Base-by-base conservation (phyloP, 352 stramenopile species). In the Thalassiosira sp. region DNA sequence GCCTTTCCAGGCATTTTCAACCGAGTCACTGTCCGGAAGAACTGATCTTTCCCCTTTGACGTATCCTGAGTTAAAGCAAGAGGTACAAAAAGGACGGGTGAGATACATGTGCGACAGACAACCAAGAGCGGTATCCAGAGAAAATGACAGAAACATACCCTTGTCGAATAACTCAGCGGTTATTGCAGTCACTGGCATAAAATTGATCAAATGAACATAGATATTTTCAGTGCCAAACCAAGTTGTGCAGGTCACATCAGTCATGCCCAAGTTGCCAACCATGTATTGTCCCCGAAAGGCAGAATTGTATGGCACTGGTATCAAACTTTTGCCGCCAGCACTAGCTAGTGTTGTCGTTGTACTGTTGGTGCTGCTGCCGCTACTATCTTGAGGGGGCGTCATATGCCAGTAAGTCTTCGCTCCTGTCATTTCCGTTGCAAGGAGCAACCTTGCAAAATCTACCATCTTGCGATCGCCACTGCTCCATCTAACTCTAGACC, bases 341-440 rank as follows among this genome's bases (percentile, higher is more conserved):
- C 16, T 33, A 61, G 22, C 25, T n/a, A 13, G n/a, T 27, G 56
- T 40, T 40, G n/a, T 42, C 6, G n/a, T 25, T 27, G 28, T 11
- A 28, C 33, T 61, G 37, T 56, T 64, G 18, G 15, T 40, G n/a
- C 35, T 40, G 13, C 37, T 57, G 20, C 28, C 31, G 51, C 25
- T 45, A 27, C 1, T 31, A 27, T 62, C 45, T 72, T 59, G 18
- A 48, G 52, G 25, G 58, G 87, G 87, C 1, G 77, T 52, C 87
- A 98, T 98, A 67, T 98, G 96, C 95, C 95, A 98, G 88, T 99
- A 99, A 16, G 88, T 97, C 63, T 95, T 90, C 7, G 95, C 94
- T 20, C 94, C 94, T n/a, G 95, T 95, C 42, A 97, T 91, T 89
- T 99, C 95, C 42, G 96, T 90, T 8, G 95, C 90, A 18, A 98